A percentile compares a stretch with the other conserved stretches of the same genome.
phyloP scores from a whole-genome alignment of 345 rosid species.

The Eucalyptus tenuipes region DNA sequence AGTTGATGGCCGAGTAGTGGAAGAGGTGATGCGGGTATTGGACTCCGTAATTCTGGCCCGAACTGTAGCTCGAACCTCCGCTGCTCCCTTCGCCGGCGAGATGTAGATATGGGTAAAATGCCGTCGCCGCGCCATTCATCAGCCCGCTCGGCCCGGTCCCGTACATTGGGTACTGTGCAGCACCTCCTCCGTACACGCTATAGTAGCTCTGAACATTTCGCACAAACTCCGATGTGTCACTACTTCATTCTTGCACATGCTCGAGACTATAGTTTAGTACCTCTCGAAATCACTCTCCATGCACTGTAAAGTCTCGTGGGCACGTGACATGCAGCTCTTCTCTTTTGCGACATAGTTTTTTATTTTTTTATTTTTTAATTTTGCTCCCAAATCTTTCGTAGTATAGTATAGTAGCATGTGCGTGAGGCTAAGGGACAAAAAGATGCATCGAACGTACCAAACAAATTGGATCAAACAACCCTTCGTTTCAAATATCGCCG shows the following conservation, averaged over 20 bases:
- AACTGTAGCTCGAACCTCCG: slow-evolving; percentile 39
- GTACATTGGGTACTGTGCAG: slow-evolving; percentile 69
- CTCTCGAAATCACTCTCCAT: neutral
- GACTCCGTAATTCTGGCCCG: slow-evolving; percentile 44
- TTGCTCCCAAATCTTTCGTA: neutral
- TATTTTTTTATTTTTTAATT: neutral
- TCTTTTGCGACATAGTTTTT: neutral
- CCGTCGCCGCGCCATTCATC: slow-evolving; percentile 39
- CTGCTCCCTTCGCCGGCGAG: slow-evolving; percentile 59
- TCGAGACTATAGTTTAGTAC: neutral
- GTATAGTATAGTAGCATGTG: neutral
- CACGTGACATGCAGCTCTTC: neutral
- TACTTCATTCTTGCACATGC: neutral
- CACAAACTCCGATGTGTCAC: neutral
- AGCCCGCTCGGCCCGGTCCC: slow-evolving; percentile 55
- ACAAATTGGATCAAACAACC: neutral
- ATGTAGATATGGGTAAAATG: slow-evolving; percentile 78
- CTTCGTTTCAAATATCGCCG: neutral
- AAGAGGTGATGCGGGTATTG: slow-evolving; percentile 77
- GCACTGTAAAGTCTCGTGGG: neutral
- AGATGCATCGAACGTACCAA: neutral
- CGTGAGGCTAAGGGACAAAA: neutral
- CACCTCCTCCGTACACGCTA: slow-evolving; percentile 63
- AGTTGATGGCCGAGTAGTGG: slow-evolving; percentile 56
- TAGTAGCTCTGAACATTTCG: slow-evolving; percentile 63